Conservation (phyloP, 202 grass and related monocot species). For the Brachypodium distachyon region DNA sequence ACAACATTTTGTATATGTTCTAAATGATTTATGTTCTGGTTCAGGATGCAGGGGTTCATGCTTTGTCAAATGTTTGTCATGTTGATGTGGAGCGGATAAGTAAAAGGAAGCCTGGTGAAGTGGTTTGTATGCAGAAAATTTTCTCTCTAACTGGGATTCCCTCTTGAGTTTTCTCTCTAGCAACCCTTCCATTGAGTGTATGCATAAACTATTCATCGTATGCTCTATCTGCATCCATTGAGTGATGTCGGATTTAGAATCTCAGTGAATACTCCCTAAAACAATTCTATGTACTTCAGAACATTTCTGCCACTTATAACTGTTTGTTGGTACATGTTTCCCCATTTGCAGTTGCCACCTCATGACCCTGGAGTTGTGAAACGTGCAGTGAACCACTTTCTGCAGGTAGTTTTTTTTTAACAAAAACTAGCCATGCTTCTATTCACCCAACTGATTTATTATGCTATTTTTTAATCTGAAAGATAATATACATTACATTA, state of each 20-base stretch:
- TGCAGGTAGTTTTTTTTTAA: conserved; percentile 58
- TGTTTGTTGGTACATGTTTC: background rate
- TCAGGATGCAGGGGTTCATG: conserved; percentile 93
- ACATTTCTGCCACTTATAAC: background rate
- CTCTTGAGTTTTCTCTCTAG: background rate
- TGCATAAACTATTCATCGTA: conserved; percentile 3
- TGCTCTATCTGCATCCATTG: background rate
- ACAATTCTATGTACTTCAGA: background rate
- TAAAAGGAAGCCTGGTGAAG: conserved; percentile 93
- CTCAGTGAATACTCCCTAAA: background rate
- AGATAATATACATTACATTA: background rate
- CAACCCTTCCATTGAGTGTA: background rate
- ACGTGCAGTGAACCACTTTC: conserved; percentile 90
- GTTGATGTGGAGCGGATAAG: conserved; percentile 95
- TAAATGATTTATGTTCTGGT: conserved; percentile 10
- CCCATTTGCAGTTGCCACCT: conserved; percentile 61
- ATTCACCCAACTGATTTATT: background rate
- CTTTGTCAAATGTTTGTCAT: conserved; percentile 93
- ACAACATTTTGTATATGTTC: conserved; percentile 3
- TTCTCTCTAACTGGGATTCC: background rate
- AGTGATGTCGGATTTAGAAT: background rate
- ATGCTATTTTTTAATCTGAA: background rate
- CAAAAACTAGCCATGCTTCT: background rate
- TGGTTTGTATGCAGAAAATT: conserved; percentile 43
- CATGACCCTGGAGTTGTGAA: conserved; percentile 92